Evolutionary conservation across 2,329 filamentous ascomycete species (phyloP), one percentile per base, ranked within the genome.

Genomic region (Penicillium sp.): DNA sequence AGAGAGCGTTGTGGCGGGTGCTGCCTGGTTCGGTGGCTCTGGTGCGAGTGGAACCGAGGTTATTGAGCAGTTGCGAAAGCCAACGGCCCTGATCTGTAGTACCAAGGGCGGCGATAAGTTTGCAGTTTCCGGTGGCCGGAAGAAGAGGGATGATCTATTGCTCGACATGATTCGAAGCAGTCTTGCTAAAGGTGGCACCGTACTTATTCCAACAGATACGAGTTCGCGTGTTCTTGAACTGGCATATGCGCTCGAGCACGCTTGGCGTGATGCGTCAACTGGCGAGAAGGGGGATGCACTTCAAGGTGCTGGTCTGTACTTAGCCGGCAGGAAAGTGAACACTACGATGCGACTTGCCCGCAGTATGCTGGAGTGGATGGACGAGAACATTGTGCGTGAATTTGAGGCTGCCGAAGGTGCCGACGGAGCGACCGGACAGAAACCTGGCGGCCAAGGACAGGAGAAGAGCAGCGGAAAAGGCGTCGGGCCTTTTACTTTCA

Each of bases 331-430:
- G 59, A 96, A 92, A 61, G 90, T 91, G 63, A 89, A 91, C 58
- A 93, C 92, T 62, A 96, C 93, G 0, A 90, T 98, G 83, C 85
- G 92, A 54, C 91, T 97, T 66, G 91, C 94, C 27, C 85, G 93
- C 65, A 97, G 94, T 74, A 96, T 99, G 91, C 81, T 99, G 35
- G 95, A 99, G 72, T 99, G 95, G 95, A 98, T 99, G 93, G 93
- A 98, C 71, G 93, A 97, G 70, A 89, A 88, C 58, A 96, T 99
- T 59, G 89, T 96, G 43, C 88, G 92, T 55, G 94, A 98, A 69
- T 96, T 96, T 61, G 93, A 96, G 73, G 87, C 89, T 16, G 81
- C 76, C 1, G 76, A 79, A 58, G 76, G 77, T 37, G 73, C 71
- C 24, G 77, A 79, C 56, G 70, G 69, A 53, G 67, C 68, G 6